Base-by-base conservation (phyloP, 2,329 filamentous ascomycete species). In the Diaporthe longicolla region DNA sequence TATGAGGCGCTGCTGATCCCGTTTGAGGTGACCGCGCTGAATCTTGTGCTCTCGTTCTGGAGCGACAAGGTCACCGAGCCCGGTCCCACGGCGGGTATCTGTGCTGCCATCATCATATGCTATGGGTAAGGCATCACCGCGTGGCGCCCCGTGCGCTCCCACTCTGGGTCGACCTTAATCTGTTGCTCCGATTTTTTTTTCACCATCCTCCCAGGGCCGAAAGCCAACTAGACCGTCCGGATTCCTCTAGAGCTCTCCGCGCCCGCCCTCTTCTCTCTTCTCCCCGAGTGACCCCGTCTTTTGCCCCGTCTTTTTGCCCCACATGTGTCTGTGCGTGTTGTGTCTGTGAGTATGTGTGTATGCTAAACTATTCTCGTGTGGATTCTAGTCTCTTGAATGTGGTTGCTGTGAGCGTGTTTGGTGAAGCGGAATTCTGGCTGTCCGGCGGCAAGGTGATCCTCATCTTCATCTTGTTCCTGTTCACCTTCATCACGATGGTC, bases 401-500 rank as follows among this genome's bases (percentile, higher is more conserved):
- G 52, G 88, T 93, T 75, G 90, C 90, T 40, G 91, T 93, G 52
- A 87, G 89, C 76, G 90, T 85, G 83, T 93, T 91, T 78, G 92
- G 92, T 76, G 92, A 94, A 80, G 89, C 92, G 9, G 93, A 95
- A 79, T 95, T 95, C 78, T 92, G 88, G 88, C 84, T 91, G 3
- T 88, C 89, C 3, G 83, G 83, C 52, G 90, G 91, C 76, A 93
- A 94, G 80, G 86, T 93, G 50, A 81, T 93, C 26, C 85, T 94
- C 63, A 93, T 93, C 77, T 84, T 92, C 75, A 90, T 91, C 15
- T 84, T 94, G 71, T 92, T 94, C 81, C 83, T 87, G 79, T 95
- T 93, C 82, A 95, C 94, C 17, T 93, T 96, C 79, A 87, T 96
- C 77, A 92, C 91, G 65, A 95, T 95, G 92, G 85, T 94, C 11